Base-by-base conservation (phyloP, 176 grass and related monocot genomes). In the Triticum dicoccoides region DNA sequence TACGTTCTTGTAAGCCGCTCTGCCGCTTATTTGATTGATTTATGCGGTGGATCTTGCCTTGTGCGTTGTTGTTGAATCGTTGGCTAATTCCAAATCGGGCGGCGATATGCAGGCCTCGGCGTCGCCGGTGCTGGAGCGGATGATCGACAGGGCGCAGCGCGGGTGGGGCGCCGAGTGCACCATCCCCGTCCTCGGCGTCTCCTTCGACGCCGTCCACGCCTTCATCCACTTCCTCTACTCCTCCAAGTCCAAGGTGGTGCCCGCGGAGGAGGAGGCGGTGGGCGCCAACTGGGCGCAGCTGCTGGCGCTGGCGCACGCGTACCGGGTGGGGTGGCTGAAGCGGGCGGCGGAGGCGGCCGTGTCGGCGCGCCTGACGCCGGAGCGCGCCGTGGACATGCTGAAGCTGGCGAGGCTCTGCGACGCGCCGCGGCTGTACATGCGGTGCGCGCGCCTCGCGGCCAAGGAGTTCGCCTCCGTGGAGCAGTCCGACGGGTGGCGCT, bases 381-480 rank as follows among this genome's bases (percentile, higher is more conserved):
- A 73, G 39, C 63, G 17, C 86, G 92, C 76, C 37, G 86, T 99
- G 4, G 97, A 98, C 85, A 87, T 81, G 92, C 78, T 98, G 9
- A 96, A 98, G 84, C 77, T 98, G 32, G 90, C 97, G 1, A 82
- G 67, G 87, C 85, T 99, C 21, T 99, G 93, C 90, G 92, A 99
- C 79, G 90, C 94, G 74, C 97, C 94, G 41, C 47, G 73, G 65
- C 91, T 99, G 76, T 77, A 86, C 80, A 87, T 84, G 71, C 76
- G 65, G 58, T 94, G 97, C 89, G 82, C 95, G 85, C 86, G 88
- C 76, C 78, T 96, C 21, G 92, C 89, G 11, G 65, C 11, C 63
- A 87, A 88, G 86, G 92, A 96, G 29, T 88, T 92, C 59, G 23
- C 49, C 4, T 76, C 90, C 67, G 80, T 96, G 27, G 86, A 91